Evolutionary conservation across 208 protist species (phyloP).

Genomic region (Tritrichomonas musculus): DNA sequence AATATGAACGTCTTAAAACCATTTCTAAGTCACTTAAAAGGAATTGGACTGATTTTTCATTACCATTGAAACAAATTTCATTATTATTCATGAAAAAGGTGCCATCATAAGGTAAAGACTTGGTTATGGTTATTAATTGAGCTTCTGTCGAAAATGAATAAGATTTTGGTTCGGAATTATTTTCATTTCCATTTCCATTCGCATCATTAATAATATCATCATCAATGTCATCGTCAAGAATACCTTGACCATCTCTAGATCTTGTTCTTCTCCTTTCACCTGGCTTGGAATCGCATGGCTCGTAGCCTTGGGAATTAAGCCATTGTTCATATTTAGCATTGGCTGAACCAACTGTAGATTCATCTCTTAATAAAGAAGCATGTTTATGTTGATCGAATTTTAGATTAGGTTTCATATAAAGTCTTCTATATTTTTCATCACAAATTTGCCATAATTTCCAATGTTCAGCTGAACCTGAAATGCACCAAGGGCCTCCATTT

Average conservation of each 20-base stretch:
- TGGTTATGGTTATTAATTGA: neutral
- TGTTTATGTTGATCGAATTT: neutral
- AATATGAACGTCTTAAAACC: neutral
- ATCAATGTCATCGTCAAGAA: neutral
- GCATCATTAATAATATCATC: too few relatives aligned
- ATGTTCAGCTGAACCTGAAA: neutral
- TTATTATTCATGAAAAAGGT: constrained; percentile 10
- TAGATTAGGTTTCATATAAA: constrained; percentile 1
- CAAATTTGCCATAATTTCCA: neutral
- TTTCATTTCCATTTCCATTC: too few relatives aligned
- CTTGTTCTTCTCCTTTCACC: too few relatives aligned
- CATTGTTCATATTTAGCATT: neutral
- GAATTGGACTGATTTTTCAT: neutral
- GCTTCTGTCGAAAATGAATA: neutral
- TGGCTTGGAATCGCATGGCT: neutral
- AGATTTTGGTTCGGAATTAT: neutral
- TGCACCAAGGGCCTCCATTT: neutral
- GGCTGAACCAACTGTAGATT: neutral
- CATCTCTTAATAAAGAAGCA: neutral
- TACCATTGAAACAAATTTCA: neutral
- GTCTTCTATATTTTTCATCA: neutral
- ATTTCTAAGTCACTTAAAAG: neutral
- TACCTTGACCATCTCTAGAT: neutral
- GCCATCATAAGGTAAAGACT: neutral
- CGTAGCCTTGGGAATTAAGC: neutral